Conservation (phyloP, 2,329 filamentous ascomycete genomes). For the Penicillium sp. region DNA sequence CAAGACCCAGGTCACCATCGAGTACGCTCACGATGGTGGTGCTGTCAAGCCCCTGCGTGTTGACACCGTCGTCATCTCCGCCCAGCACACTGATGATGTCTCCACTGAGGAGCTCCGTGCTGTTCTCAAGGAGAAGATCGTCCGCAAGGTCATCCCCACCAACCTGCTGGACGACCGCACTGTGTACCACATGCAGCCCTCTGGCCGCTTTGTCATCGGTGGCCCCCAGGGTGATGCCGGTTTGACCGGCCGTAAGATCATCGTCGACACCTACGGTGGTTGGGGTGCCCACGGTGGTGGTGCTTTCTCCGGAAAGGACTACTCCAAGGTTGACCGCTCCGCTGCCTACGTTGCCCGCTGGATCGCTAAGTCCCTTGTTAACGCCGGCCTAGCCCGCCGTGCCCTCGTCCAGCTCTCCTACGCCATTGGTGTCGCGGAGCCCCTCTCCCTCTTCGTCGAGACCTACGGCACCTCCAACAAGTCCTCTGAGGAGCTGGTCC, state of each 20-base stretch:
- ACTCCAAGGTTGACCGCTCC: conserved; percentile 99
- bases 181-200: conserved; percentile 98
- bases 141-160: conserved; percentile 90
- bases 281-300: conserved; percentile 99
- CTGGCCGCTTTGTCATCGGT: conserved; percentile 98
- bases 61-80: conserved; percentile 95
- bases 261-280: conserved; percentile 99
- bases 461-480: conserved; percentile 93
- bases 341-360: conserved; percentile 96
- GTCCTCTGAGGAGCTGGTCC: conserved; percentile 88
- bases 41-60: conserved; percentile 91
- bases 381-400: conserved; percentile 86
- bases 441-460: conserved; percentile 96
- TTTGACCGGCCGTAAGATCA: conserved; percentile 98
- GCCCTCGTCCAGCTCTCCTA: conserved; percentile 97
- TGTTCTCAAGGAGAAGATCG: conserved; percentile 96
- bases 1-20: conserved; percentile 99
- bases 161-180: conserved; percentile 92
- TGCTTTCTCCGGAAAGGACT: conserved; percentile 99
- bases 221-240: conserved; percentile 98
- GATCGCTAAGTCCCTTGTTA: conserved; percentile 98
- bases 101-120: conserved; percentile 89
- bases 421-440: conserved; percentile 98
- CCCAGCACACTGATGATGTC: conserved; percentile 89
- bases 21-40: conserved; percentile 94